These are phyloP conservation scores for Kalmusia sp. DNA, from an alignment of 2,329 filamentous ascomycete species.

Conservation along the genomic window DNA sequence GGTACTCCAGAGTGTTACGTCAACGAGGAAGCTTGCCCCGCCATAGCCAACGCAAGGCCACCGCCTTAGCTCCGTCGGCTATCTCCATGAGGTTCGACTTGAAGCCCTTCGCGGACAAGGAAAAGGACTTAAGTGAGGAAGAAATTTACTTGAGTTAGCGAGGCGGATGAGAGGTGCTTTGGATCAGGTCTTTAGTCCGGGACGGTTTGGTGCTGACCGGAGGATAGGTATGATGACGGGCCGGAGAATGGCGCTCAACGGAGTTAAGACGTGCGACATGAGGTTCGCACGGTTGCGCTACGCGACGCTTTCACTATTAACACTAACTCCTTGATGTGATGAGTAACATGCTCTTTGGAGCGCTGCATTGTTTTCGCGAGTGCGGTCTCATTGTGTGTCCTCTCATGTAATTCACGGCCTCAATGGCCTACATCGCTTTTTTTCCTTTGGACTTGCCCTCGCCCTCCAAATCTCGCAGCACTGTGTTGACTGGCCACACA, in stretches of 20 bases:
- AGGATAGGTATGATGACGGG: not conserved
- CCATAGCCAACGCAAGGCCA: too few species aligned
- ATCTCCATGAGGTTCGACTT: too few species aligned
- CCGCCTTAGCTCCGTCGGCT: too few species aligned
- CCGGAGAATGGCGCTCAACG: not conserved
- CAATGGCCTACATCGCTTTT: not conserved
- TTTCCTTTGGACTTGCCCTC: not conserved
- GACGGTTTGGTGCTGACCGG: not conserved
- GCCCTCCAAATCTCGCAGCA: conserved; percentile 33
- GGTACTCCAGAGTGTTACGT: too few species aligned
- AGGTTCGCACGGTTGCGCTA: not conserved
- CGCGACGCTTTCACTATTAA: not conserved
- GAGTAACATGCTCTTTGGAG: not conserved
- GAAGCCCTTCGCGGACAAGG: too few species aligned
- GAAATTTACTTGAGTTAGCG: too few species aligned
- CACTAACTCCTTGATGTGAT: not conserved
- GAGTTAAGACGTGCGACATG: not conserved
- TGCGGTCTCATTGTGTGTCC: not conserved
- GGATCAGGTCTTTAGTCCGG: not conserved
- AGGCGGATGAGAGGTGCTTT: not conserved
- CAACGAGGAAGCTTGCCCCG: too few species aligned
- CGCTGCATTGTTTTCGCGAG: not conserved
- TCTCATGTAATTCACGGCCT: not conserved
- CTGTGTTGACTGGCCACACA: conserved; percentile 43
- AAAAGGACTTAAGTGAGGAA: too few species aligned